phyloP scores from a whole-genome alignment of 352 stramenopile genomes.

The Pseudoperonospora humuli region DNA sequence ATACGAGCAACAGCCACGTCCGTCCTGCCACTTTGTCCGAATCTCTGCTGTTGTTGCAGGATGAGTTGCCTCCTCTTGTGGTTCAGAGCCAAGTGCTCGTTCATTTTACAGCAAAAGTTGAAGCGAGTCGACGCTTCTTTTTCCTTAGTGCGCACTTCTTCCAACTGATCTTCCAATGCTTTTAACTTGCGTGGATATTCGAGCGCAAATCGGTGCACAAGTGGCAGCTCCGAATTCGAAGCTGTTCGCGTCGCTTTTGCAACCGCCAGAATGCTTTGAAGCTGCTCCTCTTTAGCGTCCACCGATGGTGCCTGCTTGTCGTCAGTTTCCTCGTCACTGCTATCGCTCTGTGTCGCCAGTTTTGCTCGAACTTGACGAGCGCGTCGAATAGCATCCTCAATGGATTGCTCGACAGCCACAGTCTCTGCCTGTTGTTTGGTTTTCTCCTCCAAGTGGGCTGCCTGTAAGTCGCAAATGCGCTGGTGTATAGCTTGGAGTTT shows the following conservation, averaged over 20 bases:
- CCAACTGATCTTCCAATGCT: conserved; percentile 29
- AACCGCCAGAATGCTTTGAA: conserved; percentile 26
- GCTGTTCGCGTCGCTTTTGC: conserved; percentile 20
- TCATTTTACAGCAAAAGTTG: conserved; percentile 47
- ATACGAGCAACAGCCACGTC: conserved; percentile 12
- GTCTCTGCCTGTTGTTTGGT: conserved; percentile 8
- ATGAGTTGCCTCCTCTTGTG: conserved; percentile 9
- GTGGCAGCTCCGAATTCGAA: background rate
- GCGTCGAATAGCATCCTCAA: conserved; percentile 41
- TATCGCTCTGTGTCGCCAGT: background rate
- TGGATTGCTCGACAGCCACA: conserved; percentile 26
- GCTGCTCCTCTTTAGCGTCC: conserved; percentile 1
- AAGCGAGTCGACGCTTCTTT: conserved; percentile 29
- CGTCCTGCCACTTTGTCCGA: conserved; percentile 2
- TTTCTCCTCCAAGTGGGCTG: conserved; percentile 1
- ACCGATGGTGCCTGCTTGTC: background rate
- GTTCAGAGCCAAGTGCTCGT: conserved; percentile 34
- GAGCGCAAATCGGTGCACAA: conserved; percentile 11
- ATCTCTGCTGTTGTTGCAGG: conserved; percentile 4
- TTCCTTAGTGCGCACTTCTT: conserved; percentile 25
- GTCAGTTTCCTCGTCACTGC: background rate
- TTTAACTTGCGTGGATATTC: conserved; percentile 48
- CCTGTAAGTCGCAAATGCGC: conserved; percentile 16
- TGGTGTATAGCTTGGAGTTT: conserved; percentile 22
- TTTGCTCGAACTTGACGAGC: conserved; percentile 27